phyloP scores from a whole-genome alignment of 371 early-diverging fungal species.

The Capillidium rhysosporum region DNA sequence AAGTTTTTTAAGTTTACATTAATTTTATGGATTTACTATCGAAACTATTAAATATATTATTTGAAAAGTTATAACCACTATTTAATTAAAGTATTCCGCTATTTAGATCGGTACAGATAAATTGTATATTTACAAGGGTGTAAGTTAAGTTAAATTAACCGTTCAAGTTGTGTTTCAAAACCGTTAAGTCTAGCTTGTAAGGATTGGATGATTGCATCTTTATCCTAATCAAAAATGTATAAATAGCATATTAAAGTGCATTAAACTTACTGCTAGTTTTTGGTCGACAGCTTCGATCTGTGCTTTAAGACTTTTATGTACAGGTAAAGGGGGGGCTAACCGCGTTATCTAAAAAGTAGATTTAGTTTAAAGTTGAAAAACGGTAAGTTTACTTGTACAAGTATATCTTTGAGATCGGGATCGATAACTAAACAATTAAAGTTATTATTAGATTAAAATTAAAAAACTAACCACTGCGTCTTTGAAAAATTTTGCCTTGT shows the following conservation, averaged over 20 bases:
- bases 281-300: background rate
- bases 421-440: constrained; percentile 1
- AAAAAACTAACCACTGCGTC: background rate
- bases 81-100: too few species aligned
- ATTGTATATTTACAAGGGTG: too few species aligned
- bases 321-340: background rate
- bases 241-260: background rate
- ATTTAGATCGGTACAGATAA: too few species aligned
- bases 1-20: too few species aligned
- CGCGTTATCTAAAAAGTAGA: background rate
- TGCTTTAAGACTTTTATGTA: background rate
- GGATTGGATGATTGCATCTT: background rate
- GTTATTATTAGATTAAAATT: background rate
- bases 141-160: too few species aligned
- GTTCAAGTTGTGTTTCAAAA: background rate
- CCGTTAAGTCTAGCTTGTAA: background rate
- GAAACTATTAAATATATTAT: too few species aligned
- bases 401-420: constrained; percentile 1
- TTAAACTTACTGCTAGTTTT: constrained; percentile 1
- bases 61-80: too few species aligned
- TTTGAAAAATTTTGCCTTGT: background rate
- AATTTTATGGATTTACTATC: too few species aligned
- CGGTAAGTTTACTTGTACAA: background rate
- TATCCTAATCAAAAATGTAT: constrained; percentile 5
- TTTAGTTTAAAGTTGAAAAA: background rate